Evolutionary conservation across 495 filamentous ascomycete genomes (phyloP), one percentile per base, ranked within the genome.

Genomic region (Penicillium simplicissimum): DNA sequence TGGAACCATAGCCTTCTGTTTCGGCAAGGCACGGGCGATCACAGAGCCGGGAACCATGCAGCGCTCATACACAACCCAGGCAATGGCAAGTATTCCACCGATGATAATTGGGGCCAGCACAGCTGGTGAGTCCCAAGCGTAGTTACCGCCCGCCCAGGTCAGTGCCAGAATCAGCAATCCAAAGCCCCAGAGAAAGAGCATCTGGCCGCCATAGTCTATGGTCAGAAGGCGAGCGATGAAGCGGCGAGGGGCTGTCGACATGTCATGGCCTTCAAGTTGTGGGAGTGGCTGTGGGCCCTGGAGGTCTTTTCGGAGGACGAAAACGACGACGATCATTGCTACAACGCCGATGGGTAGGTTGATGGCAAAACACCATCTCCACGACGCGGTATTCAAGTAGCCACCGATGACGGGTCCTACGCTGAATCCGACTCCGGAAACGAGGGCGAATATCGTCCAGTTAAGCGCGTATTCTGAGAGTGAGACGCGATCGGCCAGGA

Each of bases 291-390:
- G 13, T 61, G 64, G 64, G 15, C 64, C 64, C 10, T 52, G 57
- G 2, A 79, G 68, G 3, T 81, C 72, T 17, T 76, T 70, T n/a
- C 70, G 62, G 23, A 76, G 55, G 13, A 74, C 42, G n/a, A 74
- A n/a, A 25, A 58, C 64, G 13, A 73, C 60, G n/a, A 71, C 15
- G 14, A 73, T 52, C 49, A 74, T 73, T 0, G 71, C 70, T 1
- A 72, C n/a, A 4, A 73, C 56, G 4, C 67, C 67, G n/a, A 76
- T 73, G 52, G 73, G 52, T 9, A 63, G 31, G 13, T 60, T 57
- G 21, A 88, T 79, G 9, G 77, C 81, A 64, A 88, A 88, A 63
- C 82, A 85, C 74, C 84, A 87, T 28, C 85, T 68, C 84, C 85
- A 87, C 35, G 71, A 82, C 1, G 70, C 72, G 52, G 76, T 36